Conservation (phyloP, 768 basidiomycete species). For the Mycena metata region DNA sequence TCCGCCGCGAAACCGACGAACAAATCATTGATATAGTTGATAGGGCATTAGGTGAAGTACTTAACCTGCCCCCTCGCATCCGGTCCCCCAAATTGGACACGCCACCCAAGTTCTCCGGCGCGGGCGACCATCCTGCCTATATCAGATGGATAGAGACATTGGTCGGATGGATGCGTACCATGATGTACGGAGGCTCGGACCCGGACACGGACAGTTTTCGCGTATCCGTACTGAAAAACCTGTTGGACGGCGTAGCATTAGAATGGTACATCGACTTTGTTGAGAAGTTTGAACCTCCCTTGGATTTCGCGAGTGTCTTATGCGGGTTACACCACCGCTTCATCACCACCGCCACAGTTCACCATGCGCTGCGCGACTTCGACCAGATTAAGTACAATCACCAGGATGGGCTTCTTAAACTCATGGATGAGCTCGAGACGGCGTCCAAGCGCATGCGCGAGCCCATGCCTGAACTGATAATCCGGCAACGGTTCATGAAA, state of each 20-base stretch:
- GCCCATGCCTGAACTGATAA: background rate
- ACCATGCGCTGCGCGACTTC: conserved; percentile 1
- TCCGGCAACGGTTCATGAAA: background rate
- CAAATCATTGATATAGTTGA: background rate
- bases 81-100: background rate
- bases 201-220: background rate
- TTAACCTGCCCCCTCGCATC: background rate
- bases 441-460: background rate
- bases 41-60: background rate
- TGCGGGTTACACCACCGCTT: conserved; percentile 1
- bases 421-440: background rate
- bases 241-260: background rate
- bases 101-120: background rate
- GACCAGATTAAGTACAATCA: background rate
- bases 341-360: conserved; percentile 8
- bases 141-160: background rate
- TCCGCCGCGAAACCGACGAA: background rate
- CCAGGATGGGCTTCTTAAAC: background rate
- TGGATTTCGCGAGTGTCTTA: background rate
- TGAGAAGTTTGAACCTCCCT: background rate
- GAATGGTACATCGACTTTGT: conserved; percentile 8
- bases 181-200: background rate
- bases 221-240: background rate
- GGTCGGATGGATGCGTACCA: background rate
- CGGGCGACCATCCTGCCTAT: background rate